Conservation (phyloP, 2,329 filamentous ascomycete genomes). For the Colletotrichum zoysiae region DNA sequence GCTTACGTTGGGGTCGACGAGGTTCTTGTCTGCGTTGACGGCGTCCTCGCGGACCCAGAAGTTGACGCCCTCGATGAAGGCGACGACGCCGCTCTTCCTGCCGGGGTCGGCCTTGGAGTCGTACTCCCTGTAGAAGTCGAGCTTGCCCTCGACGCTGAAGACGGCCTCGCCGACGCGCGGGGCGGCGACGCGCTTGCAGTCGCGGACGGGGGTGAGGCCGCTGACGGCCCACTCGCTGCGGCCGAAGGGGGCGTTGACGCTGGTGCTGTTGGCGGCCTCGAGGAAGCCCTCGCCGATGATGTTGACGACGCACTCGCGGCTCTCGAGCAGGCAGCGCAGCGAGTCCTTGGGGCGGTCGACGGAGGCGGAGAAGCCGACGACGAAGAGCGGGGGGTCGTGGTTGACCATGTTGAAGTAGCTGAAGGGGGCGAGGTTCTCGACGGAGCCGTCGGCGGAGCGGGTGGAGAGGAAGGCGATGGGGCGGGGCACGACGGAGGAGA, state of each 20-base stretch:
- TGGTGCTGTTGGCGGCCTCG: constrained; percentile 88
- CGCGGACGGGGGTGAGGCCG: constrained; percentile 77
- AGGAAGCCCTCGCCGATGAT: constrained; percentile 87
- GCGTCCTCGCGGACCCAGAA: constrained; percentile 95
- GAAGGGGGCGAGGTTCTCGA: constrained; percentile 84
- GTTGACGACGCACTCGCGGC: constrained; percentile 84
- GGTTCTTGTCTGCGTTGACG: constrained; percentile 79
- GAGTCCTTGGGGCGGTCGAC: constrained; percentile 78
- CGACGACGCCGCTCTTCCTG: constrained; percentile 80
- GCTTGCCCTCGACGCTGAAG: constrained; percentile 83
- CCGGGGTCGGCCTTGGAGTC: constrained; percentile 78
- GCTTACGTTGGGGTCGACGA: constrained; percentile 78
- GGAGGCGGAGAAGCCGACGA: constrained; percentile 64
- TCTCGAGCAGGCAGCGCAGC: constrained; percentile 78
- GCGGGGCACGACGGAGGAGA: constrained; percentile 84
- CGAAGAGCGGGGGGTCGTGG: constrained; percentile 89
- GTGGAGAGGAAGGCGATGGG: constrained; percentile 79
- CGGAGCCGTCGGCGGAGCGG: constrained; percentile 68
- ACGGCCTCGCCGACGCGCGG: constrained; percentile 85
- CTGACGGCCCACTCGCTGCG: constrained; percentile 73
- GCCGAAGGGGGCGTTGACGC: constrained; percentile 82
- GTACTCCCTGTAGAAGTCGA: constrained; percentile 82
- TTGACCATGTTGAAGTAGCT: constrained; percentile 87
- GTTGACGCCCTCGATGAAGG: constrained; percentile 83
- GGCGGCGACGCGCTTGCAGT: constrained; percentile 74